Evolutionary conservation across 768 basidiomycete genomes (phyloP).

Genomic region (Hypholoma sublateritium): DNA sequence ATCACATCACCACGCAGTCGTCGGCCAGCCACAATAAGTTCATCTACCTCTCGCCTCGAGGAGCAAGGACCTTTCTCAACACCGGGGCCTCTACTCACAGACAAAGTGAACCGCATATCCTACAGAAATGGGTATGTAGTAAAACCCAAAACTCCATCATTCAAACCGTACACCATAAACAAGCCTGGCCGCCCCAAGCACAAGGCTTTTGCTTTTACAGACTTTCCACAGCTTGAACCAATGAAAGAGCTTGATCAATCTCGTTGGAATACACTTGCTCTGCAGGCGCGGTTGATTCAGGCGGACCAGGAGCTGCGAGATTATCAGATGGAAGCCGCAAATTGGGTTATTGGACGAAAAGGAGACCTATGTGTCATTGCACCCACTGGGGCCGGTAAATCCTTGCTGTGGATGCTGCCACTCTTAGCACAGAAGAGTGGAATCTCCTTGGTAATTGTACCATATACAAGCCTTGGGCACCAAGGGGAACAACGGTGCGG

Average conservation of each 20-base stretch:
- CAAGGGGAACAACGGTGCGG: conserved; percentile 17
- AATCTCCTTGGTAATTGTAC: conserved; percentile 20
- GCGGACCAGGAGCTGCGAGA: not conserved
- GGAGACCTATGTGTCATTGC: conserved; percentile 19
- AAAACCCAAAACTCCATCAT: conserved; percentile 9
- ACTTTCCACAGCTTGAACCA: not conserved
- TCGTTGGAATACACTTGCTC: not conserved
- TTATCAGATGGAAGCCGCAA: conserved; percentile 18
- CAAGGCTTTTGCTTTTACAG: conserved; percentile 4
- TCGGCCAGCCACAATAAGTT: too few relatives aligned
- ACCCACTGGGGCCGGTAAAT: conserved; percentile 23
- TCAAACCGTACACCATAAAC: conserved; percentile 7
- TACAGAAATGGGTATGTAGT: not conserved
- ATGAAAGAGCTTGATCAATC: not conserved
- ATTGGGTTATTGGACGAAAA: conserved; percentile 11
- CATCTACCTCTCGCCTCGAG: too few relatives aligned
- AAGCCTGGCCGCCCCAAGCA: not conserved
- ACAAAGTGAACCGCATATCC: too few relatives aligned
- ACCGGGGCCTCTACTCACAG: too few relatives aligned
- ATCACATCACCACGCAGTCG: too few relatives aligned
- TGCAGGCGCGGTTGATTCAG: not conserved
- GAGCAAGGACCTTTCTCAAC: too few relatives aligned
- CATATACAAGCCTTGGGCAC: conserved; percentile 22
- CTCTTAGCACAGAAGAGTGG: conserved; percentile 18
- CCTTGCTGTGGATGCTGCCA: conserved; percentile 18